Percentiles rank a stretch among this genome's conserved stretches.
These are phyloP conservation scores for Rhizophora mangle DNA, from an alignment of 345 rosid species.

Conservation along the genomic window DNA sequence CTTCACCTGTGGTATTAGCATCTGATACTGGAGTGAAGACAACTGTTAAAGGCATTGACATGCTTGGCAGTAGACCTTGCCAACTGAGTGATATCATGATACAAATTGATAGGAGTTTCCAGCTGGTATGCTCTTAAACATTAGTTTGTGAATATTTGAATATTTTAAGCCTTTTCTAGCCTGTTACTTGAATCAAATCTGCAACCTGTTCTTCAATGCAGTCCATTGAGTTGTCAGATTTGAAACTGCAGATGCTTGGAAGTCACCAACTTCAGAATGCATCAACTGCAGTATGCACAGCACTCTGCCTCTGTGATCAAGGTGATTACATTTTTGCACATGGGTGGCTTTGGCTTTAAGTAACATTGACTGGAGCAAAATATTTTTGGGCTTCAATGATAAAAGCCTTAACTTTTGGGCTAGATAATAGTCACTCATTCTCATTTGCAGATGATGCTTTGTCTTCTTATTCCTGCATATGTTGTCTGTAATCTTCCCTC, in stretches of 20 bases:
- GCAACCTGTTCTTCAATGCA: conserved; percentile 25
- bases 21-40: conserved; percentile 51
- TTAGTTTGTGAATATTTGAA: neutral
- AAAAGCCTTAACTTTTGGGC: too few species aligned
- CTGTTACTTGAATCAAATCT: neutral
- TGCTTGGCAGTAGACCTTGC: conserved; percentile 42
- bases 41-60: conserved; percentile 43
- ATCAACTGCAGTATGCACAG: conserved; percentile 61
- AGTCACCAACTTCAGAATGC: conserved; percentile 92
- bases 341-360: neutral
- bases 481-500: too few species aligned
- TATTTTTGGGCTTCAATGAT: neutral
- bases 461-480: neutral
- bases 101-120: conserved; percentile 40
- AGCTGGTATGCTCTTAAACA: conserved; percentile 41
- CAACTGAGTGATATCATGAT: conserved; percentile 61
- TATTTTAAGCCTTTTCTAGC: neutral
- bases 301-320: conserved; percentile 67
- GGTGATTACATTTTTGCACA: conserved; percentile 36
- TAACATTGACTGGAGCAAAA: neutral
- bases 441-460: neutral
- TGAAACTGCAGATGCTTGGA: conserved; percentile 71
- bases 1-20: conserved; percentile 55
- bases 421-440: too few species aligned
- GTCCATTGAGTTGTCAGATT: conserved; percentile 55